These are phyloP conservation scores for Pichia sp. DNA, from an alignment of 1,139 yeast genomes.

Conservation along the genomic window DNA sequence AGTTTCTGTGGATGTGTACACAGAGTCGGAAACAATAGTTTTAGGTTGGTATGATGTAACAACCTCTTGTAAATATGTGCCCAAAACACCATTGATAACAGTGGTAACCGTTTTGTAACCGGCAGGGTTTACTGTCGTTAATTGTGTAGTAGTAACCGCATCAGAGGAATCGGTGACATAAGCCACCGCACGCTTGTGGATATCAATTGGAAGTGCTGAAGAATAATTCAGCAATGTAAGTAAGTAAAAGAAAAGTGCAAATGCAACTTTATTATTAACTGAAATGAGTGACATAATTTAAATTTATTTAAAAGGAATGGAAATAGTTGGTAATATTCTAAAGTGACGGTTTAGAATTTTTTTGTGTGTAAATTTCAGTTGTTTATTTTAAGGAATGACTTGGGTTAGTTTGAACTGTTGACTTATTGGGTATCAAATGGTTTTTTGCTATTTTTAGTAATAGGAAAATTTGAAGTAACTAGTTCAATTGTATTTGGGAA, in stretches of 20 bases:
- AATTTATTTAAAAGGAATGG: not conserved
- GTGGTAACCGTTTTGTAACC: conserved; percentile 15
- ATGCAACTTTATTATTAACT: not conserved
- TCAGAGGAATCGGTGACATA: conserved; percentile 16
- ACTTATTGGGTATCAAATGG: too few relatives aligned
- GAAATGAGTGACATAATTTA: not conserved
- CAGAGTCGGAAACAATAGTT: conserved; percentile 6
- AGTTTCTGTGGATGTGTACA: conserved; percentile 7
- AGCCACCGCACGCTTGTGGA: conserved; percentile 19
- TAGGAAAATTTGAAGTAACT: too few relatives aligned
- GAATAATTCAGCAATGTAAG: not conserved
- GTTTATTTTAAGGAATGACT: too few relatives aligned
- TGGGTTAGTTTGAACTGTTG: too few relatives aligned
- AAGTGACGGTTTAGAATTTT: conserved; percentile 2
- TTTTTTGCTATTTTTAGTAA: too few relatives aligned
- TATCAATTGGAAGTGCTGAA: conserved; percentile 29
- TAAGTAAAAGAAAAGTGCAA: not conserved
- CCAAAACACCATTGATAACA: conserved; percentile 12
- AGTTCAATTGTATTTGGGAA: too few relatives aligned
- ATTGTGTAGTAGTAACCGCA: conserved; percentile 14
- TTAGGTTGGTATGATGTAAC: conserved; percentile 10
- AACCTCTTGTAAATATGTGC: conserved; percentile 14
- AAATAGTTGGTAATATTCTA: not conserved
- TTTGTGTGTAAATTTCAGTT: not conserved
- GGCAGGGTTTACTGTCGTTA: conserved; percentile 13